Conservation (phyloP, 768 basidiomycete species). For the Auricularia sp. region DNA sequence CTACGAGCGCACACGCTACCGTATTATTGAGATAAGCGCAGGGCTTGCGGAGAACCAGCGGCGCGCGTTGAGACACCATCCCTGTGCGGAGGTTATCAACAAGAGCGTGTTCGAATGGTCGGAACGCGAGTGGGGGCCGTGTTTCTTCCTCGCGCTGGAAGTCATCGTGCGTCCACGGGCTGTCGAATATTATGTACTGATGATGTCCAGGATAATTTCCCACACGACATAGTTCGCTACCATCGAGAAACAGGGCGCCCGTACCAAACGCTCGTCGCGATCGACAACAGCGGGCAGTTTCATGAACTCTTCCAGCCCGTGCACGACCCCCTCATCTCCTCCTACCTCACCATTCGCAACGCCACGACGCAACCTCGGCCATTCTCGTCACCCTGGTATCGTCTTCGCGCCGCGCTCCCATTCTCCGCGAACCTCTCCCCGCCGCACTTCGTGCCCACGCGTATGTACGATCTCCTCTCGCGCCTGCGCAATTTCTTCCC, state of each 20-base stretch:
- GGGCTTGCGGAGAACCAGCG: constrained; percentile 67
- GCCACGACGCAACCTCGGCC: constrained; percentile 49
- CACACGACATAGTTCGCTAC: constrained; percentile 91
- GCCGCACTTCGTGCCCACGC: constrained; percentile 90
- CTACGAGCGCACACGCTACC: constrained; percentile 85
- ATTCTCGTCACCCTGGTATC: constrained; percentile 45
- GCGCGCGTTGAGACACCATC: constrained; percentile 54
- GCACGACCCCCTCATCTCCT: constrained; percentile 72
- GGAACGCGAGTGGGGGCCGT: constrained; percentile 64
- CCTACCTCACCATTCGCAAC: constrained; percentile 63
- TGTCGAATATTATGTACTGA: too few species aligned
- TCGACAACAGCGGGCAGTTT: constrained; percentile 77
- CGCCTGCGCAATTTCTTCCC: constrained; percentile 79
- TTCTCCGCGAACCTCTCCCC: constrained; percentile 82
- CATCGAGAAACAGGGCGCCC: constrained; percentile 71
- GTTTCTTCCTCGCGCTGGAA: constrained; percentile 91
- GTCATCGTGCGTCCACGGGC: constrained; percentile 60
- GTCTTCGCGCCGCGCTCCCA: constrained; percentile 60
- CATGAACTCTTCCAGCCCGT: constrained; percentile 73
- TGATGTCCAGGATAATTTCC: constrained; percentile 74
- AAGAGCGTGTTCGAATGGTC: constrained; percentile 85
- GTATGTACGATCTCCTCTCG: constrained; percentile 74
- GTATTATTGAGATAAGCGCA: constrained; percentile 89
- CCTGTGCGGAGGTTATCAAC: constrained; percentile 60
- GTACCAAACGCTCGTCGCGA: constrained; percentile 70